Conservation (phyloP, 2,329 filamentous ascomycete genomes). For the Dactylellina drechsleri region DNA sequence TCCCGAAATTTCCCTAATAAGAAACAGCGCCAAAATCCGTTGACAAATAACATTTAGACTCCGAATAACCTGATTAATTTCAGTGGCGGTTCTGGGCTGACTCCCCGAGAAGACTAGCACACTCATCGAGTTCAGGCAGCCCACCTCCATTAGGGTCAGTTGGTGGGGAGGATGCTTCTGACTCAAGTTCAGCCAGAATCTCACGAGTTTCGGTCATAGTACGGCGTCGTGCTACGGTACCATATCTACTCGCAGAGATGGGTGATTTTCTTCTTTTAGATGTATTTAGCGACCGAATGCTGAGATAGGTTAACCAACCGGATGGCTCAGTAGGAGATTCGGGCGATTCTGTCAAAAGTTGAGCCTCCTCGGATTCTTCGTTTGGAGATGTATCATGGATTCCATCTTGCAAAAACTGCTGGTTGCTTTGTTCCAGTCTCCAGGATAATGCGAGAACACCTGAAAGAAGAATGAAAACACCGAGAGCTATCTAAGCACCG, state of each 20-base stretch:
- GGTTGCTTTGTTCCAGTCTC: conserved; percentile 69
- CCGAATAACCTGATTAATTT: too few species aligned
- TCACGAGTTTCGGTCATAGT: conserved; percentile 46
- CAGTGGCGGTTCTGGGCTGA: too few species aligned
- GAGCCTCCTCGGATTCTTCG: conserved; percentile 31
- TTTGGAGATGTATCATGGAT: conserved; percentile 65
- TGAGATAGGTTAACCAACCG: conserved; percentile 36
- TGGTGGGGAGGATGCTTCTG: conserved; percentile 29
- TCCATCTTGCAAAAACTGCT: conserved; percentile 77
- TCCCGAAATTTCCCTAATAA: too few species aligned
- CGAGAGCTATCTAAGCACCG: conserved; percentile 74
- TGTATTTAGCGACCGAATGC: conserved; percentile 20
- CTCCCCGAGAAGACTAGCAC: background rate
- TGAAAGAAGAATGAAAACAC: conserved; percentile 83
- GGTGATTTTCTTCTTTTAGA: conserved; percentile 20
- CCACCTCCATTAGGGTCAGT: background rate
- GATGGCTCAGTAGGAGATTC: conserved; percentile 15
- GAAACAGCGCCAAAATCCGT: too few species aligned
- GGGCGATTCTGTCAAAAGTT: conserved; percentile 25
- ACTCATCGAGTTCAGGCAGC: background rate
- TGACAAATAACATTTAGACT: too few species aligned
- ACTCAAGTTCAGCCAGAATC: conserved; percentile 47
- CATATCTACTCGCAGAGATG: conserved; percentile 29
- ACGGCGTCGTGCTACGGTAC: conserved; percentile 36
- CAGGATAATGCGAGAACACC: conserved; percentile 93